phyloP scores from a whole-genome alignment of 441 rosid genomes.

The Theobroma grandiflorum region DNA sequence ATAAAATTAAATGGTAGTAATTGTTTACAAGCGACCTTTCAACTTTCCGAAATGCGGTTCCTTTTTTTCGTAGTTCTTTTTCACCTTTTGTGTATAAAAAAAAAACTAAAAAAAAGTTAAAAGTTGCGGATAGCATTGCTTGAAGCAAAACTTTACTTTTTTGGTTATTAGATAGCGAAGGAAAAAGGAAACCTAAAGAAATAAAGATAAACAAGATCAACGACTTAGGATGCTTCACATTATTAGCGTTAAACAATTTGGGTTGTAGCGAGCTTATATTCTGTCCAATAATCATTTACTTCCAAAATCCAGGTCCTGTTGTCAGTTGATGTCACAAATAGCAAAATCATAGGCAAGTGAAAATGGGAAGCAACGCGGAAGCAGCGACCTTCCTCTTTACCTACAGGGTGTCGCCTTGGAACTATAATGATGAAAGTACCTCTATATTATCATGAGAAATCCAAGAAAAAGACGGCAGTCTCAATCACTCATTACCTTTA shows the following conservation, averaged over 20 bases:
- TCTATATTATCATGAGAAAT: background rate
- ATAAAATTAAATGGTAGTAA: too few species aligned
- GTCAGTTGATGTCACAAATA: background rate
- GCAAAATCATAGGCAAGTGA: background rate
- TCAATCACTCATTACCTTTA: background rate
- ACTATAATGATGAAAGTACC: background rate
- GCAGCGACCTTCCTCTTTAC: conserved; percentile 4
- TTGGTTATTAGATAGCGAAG: too few species aligned
- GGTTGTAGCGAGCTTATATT: too few species aligned
- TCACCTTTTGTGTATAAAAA: too few species aligned
- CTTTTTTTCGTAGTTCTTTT: background rate
- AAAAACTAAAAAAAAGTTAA: background rate
- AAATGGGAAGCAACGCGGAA: conserved; percentile 44
- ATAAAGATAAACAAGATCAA: too few species aligned
- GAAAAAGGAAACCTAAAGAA: too few species aligned
- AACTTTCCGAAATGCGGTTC: background rate
- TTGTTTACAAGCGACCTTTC: too few species aligned
- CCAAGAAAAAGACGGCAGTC: background rate
- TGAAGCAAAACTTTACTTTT: background rate
- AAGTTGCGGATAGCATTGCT: background rate
- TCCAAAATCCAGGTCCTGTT: background rate
- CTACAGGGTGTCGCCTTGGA: background rate
- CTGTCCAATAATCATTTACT: background rate
- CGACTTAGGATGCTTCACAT: too few species aligned
- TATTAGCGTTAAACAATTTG: too few species aligned